Base-by-base conservation (phyloP, 1,139 yeast genomes). In the Geotrichum citri-aurantii region DNA sequence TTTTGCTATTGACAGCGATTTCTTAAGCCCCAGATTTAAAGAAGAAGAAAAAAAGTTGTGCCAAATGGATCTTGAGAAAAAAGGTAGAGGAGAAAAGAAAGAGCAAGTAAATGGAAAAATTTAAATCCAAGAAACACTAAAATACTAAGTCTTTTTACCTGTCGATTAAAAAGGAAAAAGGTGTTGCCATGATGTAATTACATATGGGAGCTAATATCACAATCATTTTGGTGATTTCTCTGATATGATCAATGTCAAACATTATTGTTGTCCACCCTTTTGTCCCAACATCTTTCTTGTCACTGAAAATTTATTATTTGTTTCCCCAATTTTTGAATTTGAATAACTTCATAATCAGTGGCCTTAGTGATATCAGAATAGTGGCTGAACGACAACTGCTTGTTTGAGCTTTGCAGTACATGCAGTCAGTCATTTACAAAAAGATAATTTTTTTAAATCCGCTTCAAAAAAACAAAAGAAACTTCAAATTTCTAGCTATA, bases 161-260 rank as follows among this genome's bases (percentile, higher is more conserved):
- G 49, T 27, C 1, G 40, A 19, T 24, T 19, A 31, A 19, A 50
- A 12, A 42, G 26, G 21, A 26, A 26, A 31, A 10, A 11, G 5
- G 14, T 44, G 33, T 31, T 53, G 27, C 12, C 40, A 48, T 21
- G 33, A 11, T 54, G 48, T 48, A 54, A 54, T 33, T 42, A 54
- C 57, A 37, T 47, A 17, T 12, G 33, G 31, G n/a, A 48, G 3
- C 40, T 48, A 26, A 26, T 37, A 37, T 46, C 49, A 54, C 57
- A 54, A 17, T 2, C 4, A 14, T 8, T 21, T 19, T 50, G 54
- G 54, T 17, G 46, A n/a, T 31, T 12, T 19, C 7, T 26, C n/a
- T 37, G 1, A 2, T n/a, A 37, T n/a, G 7, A 5, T n/a, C 6
- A n/a, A 4, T n/a, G 21, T 6, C 21, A n/a, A n/a, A n/a, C 17